Evolutionary conservation across 164 flowering plant genomes (phyloP), one percentile per base, ranked within the genome.

Genomic region (Taxillus chinensis): DNA sequence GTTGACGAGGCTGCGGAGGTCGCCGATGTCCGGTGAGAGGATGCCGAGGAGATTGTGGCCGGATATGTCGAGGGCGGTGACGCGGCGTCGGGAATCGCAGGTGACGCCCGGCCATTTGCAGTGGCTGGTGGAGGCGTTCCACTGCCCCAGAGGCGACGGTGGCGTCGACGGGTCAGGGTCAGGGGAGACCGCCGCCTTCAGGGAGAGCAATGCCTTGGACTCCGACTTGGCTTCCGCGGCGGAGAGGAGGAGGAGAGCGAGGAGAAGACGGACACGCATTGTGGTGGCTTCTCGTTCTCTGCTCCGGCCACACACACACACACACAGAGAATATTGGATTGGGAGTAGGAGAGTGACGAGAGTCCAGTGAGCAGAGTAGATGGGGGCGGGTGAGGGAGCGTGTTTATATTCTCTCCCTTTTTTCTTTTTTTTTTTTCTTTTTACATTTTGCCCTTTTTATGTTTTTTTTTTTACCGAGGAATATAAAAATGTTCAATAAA

Each of bases 21-120:
- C 59, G 15, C 82, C 79, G 15, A 89, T 12, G 64, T 74, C 82
- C 5, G 88, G 71, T 6, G 93, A 78, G 11, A 91, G 72, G 11
- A 72, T 58, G 40, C 96, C 96, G 46, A 87, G 46, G 71, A 92
- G 89, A 68, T 80, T 75, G 52, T 80, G 70, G 57, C 73, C 70
- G 43, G 96, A 67, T 66, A 93, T 67, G 71, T 90, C 88, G 5
- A 93, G 67, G 10, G 86, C 71, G 49, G 71, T 73, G 58, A 90
- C 92, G 46, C 73, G 90, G 38, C 73, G 74, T 69, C 64, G 43
- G 39, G 67, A 1, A 73, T 83, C 87, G 74, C 97, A 93, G 5
- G 88, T 65, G 65, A 93, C 82, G 39, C 85, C 80, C 6, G 61
- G 4, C 96, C 96, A 90, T 4, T 80, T 55, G 72, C 99, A 90